phyloP scores from a whole-genome alignment of 2,329 filamentous ascomycete genomes.

The Lachnellula occidentalis region DNA sequence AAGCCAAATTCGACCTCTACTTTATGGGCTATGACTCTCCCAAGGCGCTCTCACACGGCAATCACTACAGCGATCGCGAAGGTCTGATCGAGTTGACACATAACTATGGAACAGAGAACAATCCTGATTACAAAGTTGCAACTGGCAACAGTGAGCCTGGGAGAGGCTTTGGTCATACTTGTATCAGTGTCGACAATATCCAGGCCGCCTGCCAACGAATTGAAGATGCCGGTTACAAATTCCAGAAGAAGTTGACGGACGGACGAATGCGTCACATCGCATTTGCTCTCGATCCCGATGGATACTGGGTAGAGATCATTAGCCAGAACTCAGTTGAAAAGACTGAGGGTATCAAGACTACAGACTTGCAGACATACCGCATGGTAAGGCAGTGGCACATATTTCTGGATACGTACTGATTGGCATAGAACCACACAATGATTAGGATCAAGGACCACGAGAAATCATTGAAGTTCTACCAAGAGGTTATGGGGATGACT shows the following conservation, averaged over 20 bases:
- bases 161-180: constrained; percentile 70
- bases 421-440: constrained; percentile 77
- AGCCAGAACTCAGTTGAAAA: constrained; percentile 66
- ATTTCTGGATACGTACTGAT: constrained; percentile 2
- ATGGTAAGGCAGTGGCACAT: constrained; percentile 40
- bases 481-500: constrained; percentile 85
- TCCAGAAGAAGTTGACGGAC: constrained; percentile 91
- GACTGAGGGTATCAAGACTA: constrained; percentile 65
- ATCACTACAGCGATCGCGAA: constrained; percentile 72
- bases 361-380: constrained; percentile 70
- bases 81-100: constrained; percentile 82
- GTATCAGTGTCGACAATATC: constrained; percentile 76
- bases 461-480: constrained; percentile 71
- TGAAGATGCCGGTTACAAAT: constrained; percentile 83
- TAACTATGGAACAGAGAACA: constrained; percentile 84
- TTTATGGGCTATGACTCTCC: constrained; percentile 86
- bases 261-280: constrained; percentile 85
- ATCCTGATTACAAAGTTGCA: constrained; percentile 71
- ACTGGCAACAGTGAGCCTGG: constrained; percentile 87
- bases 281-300: constrained; percentile 83
- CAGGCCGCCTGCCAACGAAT: constrained; percentile 86
- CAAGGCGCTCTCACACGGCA: constrained; percentile 65
- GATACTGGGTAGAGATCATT: constrained; percentile 80
- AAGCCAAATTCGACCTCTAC: constrained; percentile 91
- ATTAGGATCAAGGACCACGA: constrained; percentile 81